phyloP scores from a whole-genome alignment of 345 rosid genomes.

The Dipteronia sinensis region DNA sequence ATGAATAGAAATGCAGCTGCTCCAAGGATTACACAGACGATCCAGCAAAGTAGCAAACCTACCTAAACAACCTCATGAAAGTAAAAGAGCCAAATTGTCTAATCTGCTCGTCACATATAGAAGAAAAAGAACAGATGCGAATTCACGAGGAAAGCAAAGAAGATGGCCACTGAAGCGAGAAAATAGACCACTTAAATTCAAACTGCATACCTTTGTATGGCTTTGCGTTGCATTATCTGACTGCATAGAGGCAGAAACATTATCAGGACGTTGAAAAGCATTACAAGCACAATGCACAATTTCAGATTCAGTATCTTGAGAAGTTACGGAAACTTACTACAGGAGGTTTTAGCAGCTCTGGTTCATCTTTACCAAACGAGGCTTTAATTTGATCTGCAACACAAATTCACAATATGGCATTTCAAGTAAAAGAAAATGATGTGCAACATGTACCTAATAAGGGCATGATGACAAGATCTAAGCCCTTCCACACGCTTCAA shows the following conservation, averaged over 20 bases:
- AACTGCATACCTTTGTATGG: slow-evolving; percentile 25
- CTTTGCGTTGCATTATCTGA: slow-evolving; percentile 18
- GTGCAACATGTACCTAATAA: neutral
- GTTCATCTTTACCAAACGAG: slow-evolving; percentile 19
- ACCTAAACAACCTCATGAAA: slow-evolving; percentile 24
- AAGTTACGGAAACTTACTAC: slow-evolving; percentile 33
- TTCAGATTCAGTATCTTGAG: neutral
- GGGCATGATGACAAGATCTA: neutral
- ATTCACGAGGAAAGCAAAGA: neutral
- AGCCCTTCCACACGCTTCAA: neutral
- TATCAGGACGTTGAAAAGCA: neutral
- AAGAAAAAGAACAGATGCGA: neutral
- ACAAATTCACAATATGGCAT: neutral
- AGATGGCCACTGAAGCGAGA: neutral
- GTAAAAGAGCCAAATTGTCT: neutral
- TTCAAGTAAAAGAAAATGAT: neutral
- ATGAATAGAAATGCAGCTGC: slow-evolving; percentile 33
- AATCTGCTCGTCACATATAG: slow-evolving; percentile 16
- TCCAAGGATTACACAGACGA: slow-evolving; percentile 31
- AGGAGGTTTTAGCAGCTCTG: slow-evolving; percentile 37
- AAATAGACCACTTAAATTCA: neutral
- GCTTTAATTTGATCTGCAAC: slow-evolving; percentile 29
- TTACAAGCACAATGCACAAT: neutral
- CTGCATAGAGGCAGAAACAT: slow-evolving; percentile 19
- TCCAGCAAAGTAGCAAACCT: slow-evolving; percentile 29